These are phyloP conservation scores for Letharia lupina DNA, from an alignment of 495 filamentous ascomycete genomes.

Conservation along the genomic window DNA sequence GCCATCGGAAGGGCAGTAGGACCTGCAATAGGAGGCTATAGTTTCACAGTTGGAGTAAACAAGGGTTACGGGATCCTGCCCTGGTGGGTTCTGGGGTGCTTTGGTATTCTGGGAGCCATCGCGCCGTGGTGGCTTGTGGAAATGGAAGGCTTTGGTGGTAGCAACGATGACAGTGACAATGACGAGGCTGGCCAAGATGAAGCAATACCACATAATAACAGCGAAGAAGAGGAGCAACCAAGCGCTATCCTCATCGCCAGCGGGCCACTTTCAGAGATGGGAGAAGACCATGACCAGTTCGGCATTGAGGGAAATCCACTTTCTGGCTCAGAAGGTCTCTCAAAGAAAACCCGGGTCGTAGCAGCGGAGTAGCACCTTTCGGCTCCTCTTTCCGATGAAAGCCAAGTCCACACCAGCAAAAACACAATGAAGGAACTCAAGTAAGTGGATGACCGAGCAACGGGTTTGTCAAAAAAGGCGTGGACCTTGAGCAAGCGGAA, in stretches of 20 bases:
- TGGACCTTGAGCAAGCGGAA: conserved; percentile 1
- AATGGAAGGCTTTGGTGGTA: conserved; percentile 57
- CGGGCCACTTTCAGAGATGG: background rate
- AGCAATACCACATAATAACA: conserved; percentile 5
- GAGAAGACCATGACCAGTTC: conserved; percentile 1
- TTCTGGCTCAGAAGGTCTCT: conserved; percentile 1
- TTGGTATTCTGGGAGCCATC: conserved; percentile 54
- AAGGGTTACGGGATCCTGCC: conserved; percentile 63
- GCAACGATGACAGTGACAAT: conserved; percentile 28
- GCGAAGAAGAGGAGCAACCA: conserved; percentile 14
- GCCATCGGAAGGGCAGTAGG: conserved; percentile 71
- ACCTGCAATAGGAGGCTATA: conserved; percentile 56
- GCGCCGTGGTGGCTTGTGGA: conserved; percentile 66
- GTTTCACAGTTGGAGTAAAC: conserved; percentile 64
- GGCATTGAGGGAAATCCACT: background rate
- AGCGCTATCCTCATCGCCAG: background rate
- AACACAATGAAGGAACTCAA: conserved; percentile 2
- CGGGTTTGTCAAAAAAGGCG: conserved; percentile 13
- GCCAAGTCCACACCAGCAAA: conserved; percentile 10
- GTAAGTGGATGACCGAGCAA: conserved; percentile 12
- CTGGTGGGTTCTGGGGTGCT: conserved; percentile 62
- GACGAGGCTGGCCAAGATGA: conserved; percentile 25
- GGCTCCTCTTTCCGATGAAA: background rate
- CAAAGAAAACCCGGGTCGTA: background rate
- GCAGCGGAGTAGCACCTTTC: background rate